Evolutionary conservation across 768 basidiomycete genomes (phyloP), one percentile per base, ranked within the genome.

Genomic region (Arthromyces matolae): DNA sequence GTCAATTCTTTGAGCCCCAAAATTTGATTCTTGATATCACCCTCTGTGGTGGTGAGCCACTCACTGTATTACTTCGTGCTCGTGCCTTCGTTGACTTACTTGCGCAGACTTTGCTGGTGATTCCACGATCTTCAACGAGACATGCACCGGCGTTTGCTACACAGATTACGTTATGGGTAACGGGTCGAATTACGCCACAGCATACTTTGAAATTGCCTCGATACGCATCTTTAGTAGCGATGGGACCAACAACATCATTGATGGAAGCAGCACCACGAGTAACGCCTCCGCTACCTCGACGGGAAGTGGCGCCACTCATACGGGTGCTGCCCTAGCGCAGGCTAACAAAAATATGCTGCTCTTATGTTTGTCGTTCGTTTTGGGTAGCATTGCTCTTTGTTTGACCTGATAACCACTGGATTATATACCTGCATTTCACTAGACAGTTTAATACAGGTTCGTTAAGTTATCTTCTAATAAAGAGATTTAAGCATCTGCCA

Each of bases 1-100:
- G 69, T 42, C 55, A 66, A 16, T 84, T 72, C 64, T 85, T 86
- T 61, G 66, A 73, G 42, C 70, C 80, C 0, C 86, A 89, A 57
- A 71, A 78, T 48, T 71, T 89, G 34, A 81, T 88, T 14, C 79
- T 89, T 47, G 82, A 86, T 58, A 89, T 89, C 48, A 86, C 86
- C 1, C 73, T 85, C 5, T 86, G 84, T 44, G 83, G 83, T 60
- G 78, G 73, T 73, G 39, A 38, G 65, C 60, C 8, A 32, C 36
- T 31, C 51, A 55, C 16, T 41, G 18, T 23, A 19, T 14, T 19
- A 8, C 38, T 16, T 42, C 28, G 3, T 3, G 24, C 56, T 23
- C 8, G 50, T 56, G 50, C 52, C 42, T n/a, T n/a, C n/a, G n/a
- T n/a, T n/a, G n/a, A n/a, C n/a, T n/a, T n/a, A n/a, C n/a, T n/a